Evolutionary conservation across 495 filamentous ascomycete genomes (phyloP).

Genomic region (Neurospora sp.): DNA sequence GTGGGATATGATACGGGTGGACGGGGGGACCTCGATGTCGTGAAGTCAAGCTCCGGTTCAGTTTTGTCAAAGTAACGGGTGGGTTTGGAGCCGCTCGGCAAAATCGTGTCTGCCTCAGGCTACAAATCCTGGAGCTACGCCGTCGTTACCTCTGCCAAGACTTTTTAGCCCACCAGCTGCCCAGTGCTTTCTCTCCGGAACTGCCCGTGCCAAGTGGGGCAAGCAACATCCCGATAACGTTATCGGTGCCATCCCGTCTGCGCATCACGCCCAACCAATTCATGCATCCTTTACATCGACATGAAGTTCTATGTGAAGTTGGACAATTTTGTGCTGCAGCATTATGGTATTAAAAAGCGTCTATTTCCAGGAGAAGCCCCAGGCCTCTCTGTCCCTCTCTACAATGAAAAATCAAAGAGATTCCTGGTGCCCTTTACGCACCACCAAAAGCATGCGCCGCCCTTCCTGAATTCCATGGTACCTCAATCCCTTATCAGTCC

Average conservation of each 20-base stretch:
- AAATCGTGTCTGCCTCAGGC: slow-evolving; percentile 25
- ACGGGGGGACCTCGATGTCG: slow-evolving; percentile 24
- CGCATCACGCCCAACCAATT: background rate
- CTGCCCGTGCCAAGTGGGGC: background rate
- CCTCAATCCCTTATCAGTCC: background rate
- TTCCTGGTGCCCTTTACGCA: background rate
- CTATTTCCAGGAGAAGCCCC: background rate
- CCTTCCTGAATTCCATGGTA: background rate
- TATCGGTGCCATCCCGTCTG: background rate
- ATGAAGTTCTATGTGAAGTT: background rate
- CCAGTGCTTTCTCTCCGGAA: background rate
- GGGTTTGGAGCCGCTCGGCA: slow-evolving; percentile 24
- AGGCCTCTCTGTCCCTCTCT: background rate
- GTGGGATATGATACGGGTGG: slow-evolving; percentile 21
- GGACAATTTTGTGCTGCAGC: background rate
- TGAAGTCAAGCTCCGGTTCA: slow-evolving; percentile 21
- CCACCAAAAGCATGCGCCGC: slow-evolving; percentile 1
- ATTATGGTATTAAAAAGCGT: background rate
- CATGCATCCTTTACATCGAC: background rate
- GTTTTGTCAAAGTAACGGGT: slow-evolving; percentile 22
- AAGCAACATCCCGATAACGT: background rate
- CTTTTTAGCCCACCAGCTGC: background rate
- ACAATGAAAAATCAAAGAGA: slow-evolving; percentile 2
- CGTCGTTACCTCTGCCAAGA: background rate
- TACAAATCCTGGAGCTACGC: background rate